Conservation (phyloP, 202 grass and related monocot genomes). For the Cymbopogon flexuosus region DNA sequence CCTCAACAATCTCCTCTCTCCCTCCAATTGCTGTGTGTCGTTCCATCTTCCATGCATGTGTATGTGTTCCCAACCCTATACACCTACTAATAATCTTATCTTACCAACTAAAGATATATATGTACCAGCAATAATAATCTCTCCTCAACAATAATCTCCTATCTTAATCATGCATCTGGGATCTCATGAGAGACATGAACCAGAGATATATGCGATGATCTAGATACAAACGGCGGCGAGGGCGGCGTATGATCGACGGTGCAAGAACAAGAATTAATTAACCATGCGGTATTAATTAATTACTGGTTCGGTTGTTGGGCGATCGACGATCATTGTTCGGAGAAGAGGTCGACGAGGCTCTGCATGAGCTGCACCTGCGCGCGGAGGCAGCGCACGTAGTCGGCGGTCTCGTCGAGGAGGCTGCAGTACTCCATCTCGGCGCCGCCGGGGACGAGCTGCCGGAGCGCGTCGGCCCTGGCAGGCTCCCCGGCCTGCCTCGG, state of each 20-base stretch:
- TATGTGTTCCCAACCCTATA: constrained; percentile 37
- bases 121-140: constrained; percentile 25
- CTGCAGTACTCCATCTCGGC: constrained; percentile 61
- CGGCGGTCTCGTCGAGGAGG: constrained; percentile 83
- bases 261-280: constrained; percentile 43
- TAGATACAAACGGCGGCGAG: neutral
- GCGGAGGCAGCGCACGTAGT: constrained; percentile 62
- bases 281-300: constrained; percentile 32
- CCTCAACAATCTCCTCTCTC: constrained; percentile 4
- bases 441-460: constrained; percentile 67
- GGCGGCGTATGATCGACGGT: constrained; percentile 15
- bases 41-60: constrained; percentile 6
- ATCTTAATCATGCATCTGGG: neutral
- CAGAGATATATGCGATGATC: constrained; percentile 13
- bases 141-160: constrained; percentile 18
- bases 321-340: constrained; percentile 41
- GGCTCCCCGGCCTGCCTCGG: constrained; percentile 34
- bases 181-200: constrained; percentile 21
- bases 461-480: constrained; percentile 45
- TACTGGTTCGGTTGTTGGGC: constrained; percentile 46
- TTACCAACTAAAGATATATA: constrained; percentile 34
- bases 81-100: constrained; percentile 44
- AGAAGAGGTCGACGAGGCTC: constrained; percentile 55
- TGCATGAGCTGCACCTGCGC: constrained; percentile 91
- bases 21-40: constrained; percentile 2